Conservation (phyloP, 2,329 filamentous ascomycete species). For the Didymella lethalis region DNA sequence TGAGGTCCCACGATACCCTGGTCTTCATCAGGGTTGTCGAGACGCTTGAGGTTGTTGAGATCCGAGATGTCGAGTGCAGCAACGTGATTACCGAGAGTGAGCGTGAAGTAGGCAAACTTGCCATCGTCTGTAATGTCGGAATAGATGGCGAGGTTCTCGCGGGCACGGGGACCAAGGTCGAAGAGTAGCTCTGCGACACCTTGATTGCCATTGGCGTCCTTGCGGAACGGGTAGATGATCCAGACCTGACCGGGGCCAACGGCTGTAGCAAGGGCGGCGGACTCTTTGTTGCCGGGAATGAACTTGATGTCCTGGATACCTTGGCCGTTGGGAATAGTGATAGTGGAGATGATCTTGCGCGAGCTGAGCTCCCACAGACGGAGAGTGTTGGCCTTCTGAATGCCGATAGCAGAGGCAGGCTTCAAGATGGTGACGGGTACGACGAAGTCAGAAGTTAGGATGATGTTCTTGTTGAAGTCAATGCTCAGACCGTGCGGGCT, state of each 20-base stretch:
- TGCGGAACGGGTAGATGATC: not conserved
- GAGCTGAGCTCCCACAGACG: not conserved
- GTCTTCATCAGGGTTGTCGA: not conserved
- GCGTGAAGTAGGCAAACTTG: not conserved
- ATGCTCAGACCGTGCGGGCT: conserved; percentile 67
- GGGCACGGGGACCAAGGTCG: not conserved
- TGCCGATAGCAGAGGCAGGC: not conserved
- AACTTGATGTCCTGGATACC: not conserved
- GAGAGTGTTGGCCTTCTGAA: not conserved
- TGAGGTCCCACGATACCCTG: not conserved
- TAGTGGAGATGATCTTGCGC: not conserved
- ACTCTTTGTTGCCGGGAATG: not conserved
- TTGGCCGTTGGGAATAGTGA: not conserved
- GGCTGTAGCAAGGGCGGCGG: not conserved
- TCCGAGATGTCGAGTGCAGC: not conserved
- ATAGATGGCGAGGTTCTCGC: not conserved
- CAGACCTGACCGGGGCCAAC: not conserved
- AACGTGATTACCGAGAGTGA: not conserved
- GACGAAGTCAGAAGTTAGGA: conserved; percentile 69
- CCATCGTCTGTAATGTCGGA: not conserved
- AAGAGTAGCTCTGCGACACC: not conserved
- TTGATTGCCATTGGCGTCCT: not conserved
- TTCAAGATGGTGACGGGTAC: conserved; percentile 42
- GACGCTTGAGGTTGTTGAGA: not conserved
- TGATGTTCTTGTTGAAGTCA: conserved; percentile 65